A percentile compares a stretch with the other conserved stretches of the same genome.
Evolutionary conservation across 345 rosid species (phyloP).

Genomic region (Dipteronia sinensis): DNA sequence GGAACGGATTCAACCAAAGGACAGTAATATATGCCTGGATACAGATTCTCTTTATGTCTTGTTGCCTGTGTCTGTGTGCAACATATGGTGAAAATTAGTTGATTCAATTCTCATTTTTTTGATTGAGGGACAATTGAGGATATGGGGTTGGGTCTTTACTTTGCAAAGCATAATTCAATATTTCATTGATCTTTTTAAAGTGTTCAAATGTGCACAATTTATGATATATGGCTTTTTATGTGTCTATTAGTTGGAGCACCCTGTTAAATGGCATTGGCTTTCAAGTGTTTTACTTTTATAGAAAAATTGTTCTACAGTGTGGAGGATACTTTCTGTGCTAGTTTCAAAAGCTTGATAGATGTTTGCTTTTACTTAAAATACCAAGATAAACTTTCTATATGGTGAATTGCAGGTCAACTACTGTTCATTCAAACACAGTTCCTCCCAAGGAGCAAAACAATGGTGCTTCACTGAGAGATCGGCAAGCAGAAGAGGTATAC

Average conservation of each 20-base stretch:
- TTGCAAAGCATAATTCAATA: background rate
- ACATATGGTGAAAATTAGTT: background rate
- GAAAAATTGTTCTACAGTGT: background rate
- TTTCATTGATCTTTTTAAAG: background rate
- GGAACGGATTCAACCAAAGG: background rate
- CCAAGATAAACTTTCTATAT: background rate
- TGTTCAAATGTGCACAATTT: background rate
- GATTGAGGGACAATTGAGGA: background rate
- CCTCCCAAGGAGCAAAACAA: conserved; percentile 51
- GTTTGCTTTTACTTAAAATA: background rate
- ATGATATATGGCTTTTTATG: background rate
- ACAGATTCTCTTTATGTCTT: too few relatives aligned
- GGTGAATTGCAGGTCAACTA: conserved; percentile 70
- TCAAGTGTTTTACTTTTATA: background rate
- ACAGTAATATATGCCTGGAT: background rate
- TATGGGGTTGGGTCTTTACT: background rate
- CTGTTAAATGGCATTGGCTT: background rate
- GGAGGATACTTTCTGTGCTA: background rate
- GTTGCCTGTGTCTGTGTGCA: background rate
- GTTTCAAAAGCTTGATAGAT: background rate
- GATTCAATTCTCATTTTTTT: background rate
- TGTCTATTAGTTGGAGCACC: background rate
- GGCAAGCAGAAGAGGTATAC: conserved; percentile 42
- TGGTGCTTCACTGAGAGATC: conserved; percentile 31
- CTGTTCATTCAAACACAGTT: conserved; percentile 60